Conservation (phyloP, 352 stramenopile species). For the Pythium vanterpoolii region DNA sequence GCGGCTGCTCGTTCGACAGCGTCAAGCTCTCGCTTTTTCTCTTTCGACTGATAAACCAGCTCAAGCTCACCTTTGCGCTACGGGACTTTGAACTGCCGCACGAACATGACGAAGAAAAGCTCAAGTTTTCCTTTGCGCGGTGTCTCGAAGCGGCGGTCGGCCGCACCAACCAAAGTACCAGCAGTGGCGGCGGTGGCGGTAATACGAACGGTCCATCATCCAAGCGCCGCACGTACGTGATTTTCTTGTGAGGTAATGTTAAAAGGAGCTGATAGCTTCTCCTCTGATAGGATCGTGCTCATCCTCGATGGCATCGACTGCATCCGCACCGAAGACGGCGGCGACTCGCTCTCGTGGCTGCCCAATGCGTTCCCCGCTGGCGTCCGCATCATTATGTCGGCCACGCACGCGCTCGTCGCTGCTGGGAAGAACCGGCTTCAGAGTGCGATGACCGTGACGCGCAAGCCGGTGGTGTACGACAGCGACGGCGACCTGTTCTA, state of each 20-base stretch:
- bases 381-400: conserved; percentile 75
- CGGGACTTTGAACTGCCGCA: conserved; percentile 75
- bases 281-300: conserved; percentile 56
- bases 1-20: conserved; percentile 79
- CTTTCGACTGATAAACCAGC: conserved; percentile 78
- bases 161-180: conserved; percentile 25
- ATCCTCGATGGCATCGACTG: conserved; percentile 81
- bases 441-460: conserved; percentile 37
- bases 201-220: conserved; percentile 19
- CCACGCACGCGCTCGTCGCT: conserved; percentile 36
- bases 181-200: no score
- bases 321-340: conserved; percentile 75
- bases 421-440: conserved; percentile 27
- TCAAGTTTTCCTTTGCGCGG: conserved; percentile 79
- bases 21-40: conserved; percentile 82
- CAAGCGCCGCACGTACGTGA: conserved; percentile 26
- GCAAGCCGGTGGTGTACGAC: conserved; percentile 60
- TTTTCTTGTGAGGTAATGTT: neutral
- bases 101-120: conserved; percentile 82
- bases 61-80: conserved; percentile 69
- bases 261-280: neutral
- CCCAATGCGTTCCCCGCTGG: conserved; percentile 61
- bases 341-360: conserved; percentile 82
- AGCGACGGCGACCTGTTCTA: conserved; percentile 69
- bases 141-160: conserved; percentile 72